A percentile compares a stretch with the other conserved stretches of the same genome.
Evolutionary conservation across 2,329 filamentous ascomycete species (phyloP).

Genomic region (Aspergillus neoniger): DNA sequence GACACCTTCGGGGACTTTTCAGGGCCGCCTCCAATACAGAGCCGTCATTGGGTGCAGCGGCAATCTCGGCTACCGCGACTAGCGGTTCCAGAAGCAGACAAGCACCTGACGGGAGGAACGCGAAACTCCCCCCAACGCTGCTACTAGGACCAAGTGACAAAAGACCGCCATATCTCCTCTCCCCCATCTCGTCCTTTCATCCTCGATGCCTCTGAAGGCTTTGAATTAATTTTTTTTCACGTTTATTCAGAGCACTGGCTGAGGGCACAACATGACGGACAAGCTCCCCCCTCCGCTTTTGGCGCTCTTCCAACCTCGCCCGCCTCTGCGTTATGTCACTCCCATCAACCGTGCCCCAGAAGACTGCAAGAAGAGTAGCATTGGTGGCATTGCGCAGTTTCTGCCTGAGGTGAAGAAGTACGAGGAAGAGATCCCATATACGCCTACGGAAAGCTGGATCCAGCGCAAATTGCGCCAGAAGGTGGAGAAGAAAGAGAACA

Average conservation of each 20-base stretch:
- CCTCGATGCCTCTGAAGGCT: background rate
- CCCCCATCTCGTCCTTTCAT: slow-evolving; percentile 12
- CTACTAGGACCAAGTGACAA: slow-evolving; percentile 9
- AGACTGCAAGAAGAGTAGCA: slow-evolving; percentile 71
- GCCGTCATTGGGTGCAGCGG: slow-evolving; percentile 30
- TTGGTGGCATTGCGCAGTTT: slow-evolving; percentile 73
- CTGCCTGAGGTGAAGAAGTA: slow-evolving; percentile 74
- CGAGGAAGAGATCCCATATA: slow-evolving; percentile 73
- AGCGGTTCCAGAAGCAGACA: slow-evolving; percentile 11
- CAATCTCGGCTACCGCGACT: slow-evolving; percentile 29
- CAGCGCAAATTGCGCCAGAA: slow-evolving; percentile 82
- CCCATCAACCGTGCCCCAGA: slow-evolving; percentile 81
- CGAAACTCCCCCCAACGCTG: slow-evolving; percentile 23
- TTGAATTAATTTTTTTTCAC: background rate
- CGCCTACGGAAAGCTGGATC: slow-evolving; percentile 89
- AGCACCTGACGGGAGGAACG: slow-evolving; percentile 17
- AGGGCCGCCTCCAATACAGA: slow-evolving; percentile 19
- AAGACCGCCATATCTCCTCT: background rate
- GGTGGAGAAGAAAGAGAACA: slow-evolving; percentile 71
- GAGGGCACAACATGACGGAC: slow-evolving; percentile 74
- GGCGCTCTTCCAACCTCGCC: slow-evolving; percentile 91
- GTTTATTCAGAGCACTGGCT: background rate
- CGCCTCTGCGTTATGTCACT: slow-evolving; percentile 84
- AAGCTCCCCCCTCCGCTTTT: slow-evolving; percentile 91
- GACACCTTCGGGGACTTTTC: slow-evolving; percentile 30